Base-by-base conservation (phyloP, 352 stramenopile species). In the Phytophthora brassicae region DNA sequence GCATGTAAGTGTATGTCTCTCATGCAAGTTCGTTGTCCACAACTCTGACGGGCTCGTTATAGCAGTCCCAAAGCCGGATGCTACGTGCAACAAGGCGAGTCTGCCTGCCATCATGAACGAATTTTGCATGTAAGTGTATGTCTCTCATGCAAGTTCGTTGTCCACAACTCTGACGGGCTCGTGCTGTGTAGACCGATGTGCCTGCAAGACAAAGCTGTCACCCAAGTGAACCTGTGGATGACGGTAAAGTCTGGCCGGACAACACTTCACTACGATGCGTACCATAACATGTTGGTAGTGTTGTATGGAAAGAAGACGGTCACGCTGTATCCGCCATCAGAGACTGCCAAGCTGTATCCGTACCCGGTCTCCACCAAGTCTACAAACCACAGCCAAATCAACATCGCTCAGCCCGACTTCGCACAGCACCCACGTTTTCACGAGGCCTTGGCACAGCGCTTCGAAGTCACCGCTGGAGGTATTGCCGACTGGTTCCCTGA, bases 201-300 rank as follows among this genome's bases (percentile, higher is more conserved):
- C 23, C 67, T 94, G 23, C 36, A 70, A 5, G 31, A 51, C 6
- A 57, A 77, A 28, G 44, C 50, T n/a, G 26, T 94, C n/a, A 81
- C 66, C 17, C 82, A 92, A 79, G 74, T 94, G n/a, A 95, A 95
- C 62, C 43, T 95, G 17, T 95, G 86, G 86, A 92, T 95, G 77
- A 74, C 72, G 6, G 75, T 89, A 11, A 64, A 69, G 22, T 14
- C 71, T 24, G 83, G 80, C 7, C 68, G 71, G 17, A 94, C 86
- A 5, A 87, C 70, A 11, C 63, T 95, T 7, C 86, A 95, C 41
- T 95, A 94, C 56, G 86, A 95, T 42, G 83, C 86, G 19, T 95
- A 92, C 45, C 70, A 84, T 16, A 95, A 95, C 36, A 56, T 95
- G 4, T 62, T 95, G 12, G 72, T 86, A 2, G 83, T 95, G 38